phyloP scores from a whole-genome alignment of 179 eudicot species.

The Drosera spatulata region DNA sequence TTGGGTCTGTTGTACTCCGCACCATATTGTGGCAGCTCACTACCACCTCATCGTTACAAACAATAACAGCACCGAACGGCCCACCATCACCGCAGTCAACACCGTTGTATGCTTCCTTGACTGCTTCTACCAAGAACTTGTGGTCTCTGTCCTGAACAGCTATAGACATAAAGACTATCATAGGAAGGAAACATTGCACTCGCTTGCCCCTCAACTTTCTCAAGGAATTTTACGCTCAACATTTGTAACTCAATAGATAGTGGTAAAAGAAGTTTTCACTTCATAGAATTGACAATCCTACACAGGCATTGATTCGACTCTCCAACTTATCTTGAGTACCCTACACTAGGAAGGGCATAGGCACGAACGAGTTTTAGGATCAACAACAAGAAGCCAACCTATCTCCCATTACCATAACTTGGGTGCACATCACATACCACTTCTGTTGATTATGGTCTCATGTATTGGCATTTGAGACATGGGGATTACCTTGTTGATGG shows the following conservation, averaged over 20 bases:
- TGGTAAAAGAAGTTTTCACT: neutral
- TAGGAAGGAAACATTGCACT: neutral
- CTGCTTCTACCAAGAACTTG: slow-evolving; percentile 59
- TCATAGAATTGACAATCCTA: too few species aligned
- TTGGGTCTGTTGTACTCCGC: slow-evolving; percentile 57
- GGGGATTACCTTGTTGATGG: slow-evolving; percentile 67
- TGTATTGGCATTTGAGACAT: neutral
- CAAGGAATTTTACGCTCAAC: neutral
- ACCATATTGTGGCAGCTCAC: slow-evolving; percentile 96
- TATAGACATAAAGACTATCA: slow-evolving; percentile 10
- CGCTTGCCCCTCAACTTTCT: neutral
- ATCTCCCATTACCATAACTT: too few species aligned
- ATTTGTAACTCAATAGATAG: neutral
- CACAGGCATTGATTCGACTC: too few species aligned
- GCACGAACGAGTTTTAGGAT: too few species aligned
- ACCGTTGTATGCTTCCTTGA: slow-evolving; percentile 88
- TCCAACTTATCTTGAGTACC: too few species aligned
- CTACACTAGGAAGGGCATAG: too few species aligned
- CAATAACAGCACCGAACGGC: slow-evolving; percentile 92
- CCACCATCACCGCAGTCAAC: slow-evolving; percentile 86
- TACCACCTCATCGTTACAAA: slow-evolving; percentile 64
- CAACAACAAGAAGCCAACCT: too few species aligned
- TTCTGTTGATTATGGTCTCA: too few species aligned
- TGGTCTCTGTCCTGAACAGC: slow-evolving; percentile 88
- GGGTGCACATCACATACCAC: too few species aligned